phyloP scores from a whole-genome alignment of 2,329 filamentous ascomycete genomes.

The Sarocladium oryzae region DNA sequence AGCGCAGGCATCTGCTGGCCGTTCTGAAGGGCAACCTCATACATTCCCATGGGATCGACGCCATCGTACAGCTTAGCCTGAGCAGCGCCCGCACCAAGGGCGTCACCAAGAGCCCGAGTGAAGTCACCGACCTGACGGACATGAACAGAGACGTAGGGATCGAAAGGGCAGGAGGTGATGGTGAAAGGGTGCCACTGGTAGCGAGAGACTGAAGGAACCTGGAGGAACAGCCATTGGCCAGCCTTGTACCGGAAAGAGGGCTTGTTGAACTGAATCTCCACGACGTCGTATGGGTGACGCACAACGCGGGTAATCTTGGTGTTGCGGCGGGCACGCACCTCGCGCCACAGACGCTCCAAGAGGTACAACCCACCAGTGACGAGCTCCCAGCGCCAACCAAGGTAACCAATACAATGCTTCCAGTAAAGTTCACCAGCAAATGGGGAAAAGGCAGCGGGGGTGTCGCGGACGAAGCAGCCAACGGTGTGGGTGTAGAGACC shows the following conservation, averaged over 20 bases:
- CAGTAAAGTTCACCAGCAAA: conserved; percentile 80
- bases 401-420: conserved; percentile 88
- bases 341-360: conserved; percentile 81
- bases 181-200: conserved; percentile 99
- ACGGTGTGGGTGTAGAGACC: conserved; percentile 93
- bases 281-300: conserved; percentile 91
- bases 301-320: conserved; percentile 93
- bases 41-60: conserved; percentile 92
- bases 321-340: conserved; percentile 73
- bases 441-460: conserved; percentile 63
- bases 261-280: conserved; percentile 96
- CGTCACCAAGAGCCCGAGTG: conserved; percentile 86
- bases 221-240: conserved; percentile 95
- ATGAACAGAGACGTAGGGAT: conserved; percentile 90
- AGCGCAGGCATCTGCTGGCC: conserved; percentile 87
- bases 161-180: conserved; percentile 95
- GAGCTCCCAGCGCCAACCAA: conserved; percentile 96
- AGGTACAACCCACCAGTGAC: conserved; percentile 81
- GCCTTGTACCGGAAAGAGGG: conserved; percentile 97
- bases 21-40: conserved; percentile 91
- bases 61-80: conserved; percentile 87
- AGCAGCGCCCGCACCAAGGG: conserved; percentile 81
- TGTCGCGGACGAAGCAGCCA: conserved; percentile 93
- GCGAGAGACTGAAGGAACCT: conserved; percentile 79
- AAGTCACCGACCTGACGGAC: conserved; percentile 97